Conservation (phyloP, 352 stramenopile genomes). For the Globisporangium nagaii region DNA sequence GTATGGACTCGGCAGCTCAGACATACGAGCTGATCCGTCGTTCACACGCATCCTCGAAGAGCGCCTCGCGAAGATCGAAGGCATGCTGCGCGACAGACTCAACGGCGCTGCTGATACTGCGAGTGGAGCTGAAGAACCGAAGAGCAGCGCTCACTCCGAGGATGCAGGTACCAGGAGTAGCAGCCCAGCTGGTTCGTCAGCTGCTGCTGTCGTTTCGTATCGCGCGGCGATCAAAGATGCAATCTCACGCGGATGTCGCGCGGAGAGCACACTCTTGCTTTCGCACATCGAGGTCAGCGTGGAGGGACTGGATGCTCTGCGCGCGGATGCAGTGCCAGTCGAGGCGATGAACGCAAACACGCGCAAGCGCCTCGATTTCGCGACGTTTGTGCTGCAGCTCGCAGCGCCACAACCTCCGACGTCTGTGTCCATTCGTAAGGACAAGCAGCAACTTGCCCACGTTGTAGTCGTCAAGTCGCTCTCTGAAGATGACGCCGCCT, state of each 20-base stretch:
- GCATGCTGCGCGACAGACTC: constrained; percentile 8
- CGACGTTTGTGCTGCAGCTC: constrained; percentile 22
- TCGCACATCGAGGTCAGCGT: neutral
- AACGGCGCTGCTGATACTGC: neutral
- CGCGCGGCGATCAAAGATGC: constrained; percentile 6
- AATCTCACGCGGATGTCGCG: constrained; percentile 1
- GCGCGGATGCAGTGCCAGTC: neutral
- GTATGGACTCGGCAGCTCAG: neutral
- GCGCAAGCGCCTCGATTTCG: constrained; percentile 26
- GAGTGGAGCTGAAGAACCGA: neutral
- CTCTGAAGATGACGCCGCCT: neutral
- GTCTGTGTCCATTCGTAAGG: neutral
- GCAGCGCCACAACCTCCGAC: neutral
- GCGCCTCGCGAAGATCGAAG: constrained; percentile 17
- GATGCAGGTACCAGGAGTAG: neutral
- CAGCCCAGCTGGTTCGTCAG: neutral
- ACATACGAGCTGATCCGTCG: neutral
- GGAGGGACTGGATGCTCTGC: neutral
- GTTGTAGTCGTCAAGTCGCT: constrained; percentile 12
- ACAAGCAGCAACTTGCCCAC: constrained; percentile 1
- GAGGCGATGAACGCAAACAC: constrained; percentile 25
- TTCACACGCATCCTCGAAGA: constrained; percentile 2
- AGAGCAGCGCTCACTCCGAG: neutral
- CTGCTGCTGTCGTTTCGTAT: neutral
- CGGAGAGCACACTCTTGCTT: neutral